Percentiles rank a stretch among this genome's conserved stretches.
These are phyloP conservation scores for Saccharomyces hybrid DNA, from an alignment of 1,139 yeast genomes.

Conservation along the genomic window DNA sequence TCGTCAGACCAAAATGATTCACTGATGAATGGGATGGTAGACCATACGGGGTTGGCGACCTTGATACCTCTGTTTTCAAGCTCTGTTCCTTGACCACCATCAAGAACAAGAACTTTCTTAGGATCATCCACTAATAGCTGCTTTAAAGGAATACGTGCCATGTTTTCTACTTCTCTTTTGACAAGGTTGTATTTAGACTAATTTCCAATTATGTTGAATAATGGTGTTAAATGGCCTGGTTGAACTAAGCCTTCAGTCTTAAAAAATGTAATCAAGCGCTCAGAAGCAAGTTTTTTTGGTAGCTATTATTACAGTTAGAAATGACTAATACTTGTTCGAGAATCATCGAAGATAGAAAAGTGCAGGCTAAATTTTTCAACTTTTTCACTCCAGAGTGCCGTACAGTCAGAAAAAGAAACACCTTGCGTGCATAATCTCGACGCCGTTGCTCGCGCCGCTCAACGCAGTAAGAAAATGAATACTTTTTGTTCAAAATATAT, in stretches of 20 bases:
- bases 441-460: neutral
- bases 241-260: neutral
- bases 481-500: no score
- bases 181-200: neutral
- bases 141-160: neutral
- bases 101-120: slow-evolving; percentile 29
- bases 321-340: neutral
- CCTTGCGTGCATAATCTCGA: neutral
- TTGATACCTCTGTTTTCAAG: slow-evolving; percentile 34
- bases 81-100: slow-evolving; percentile 42
- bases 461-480: no score
- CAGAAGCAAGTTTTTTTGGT: no score
- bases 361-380: neutral
- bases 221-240: neutral
- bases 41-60: slow-evolving; percentile 33
- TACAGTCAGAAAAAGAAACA: neutral
- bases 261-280: neutral
- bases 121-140: slow-evolving; percentile 4
- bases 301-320: no score
- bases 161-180: neutral
- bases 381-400: neutral
- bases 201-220: neutral
- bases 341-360: neutral
- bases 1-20: slow-evolving; percentile 20
- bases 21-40: slow-evolving; percentile 36